Base-by-base conservation (phyloP, 169 alveolate species). In the Theileria parva region DNA sequence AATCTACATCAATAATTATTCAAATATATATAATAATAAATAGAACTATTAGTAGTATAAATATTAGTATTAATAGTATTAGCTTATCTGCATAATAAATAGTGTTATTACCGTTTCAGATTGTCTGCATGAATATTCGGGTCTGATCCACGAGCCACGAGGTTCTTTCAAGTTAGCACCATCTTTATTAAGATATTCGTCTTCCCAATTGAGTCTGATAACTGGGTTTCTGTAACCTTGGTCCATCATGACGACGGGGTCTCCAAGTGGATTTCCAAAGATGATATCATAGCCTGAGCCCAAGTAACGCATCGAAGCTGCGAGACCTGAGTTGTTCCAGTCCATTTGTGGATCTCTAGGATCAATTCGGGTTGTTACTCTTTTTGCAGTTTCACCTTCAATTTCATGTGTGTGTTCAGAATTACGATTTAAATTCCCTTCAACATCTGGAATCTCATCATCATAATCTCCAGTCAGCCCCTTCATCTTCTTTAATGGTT, bases 231-330 rank as follows among this genome's bases (percentile, higher is more conserved):
- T 86, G 63, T 87, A 88, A 15, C 96, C 96, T 13, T 94, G 96
- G 74, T 93, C 96, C 0, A 92, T 89, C 91, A 89, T 93, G 28
- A 90, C 60, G 8, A 67, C 68, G 11, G 95, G 95, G 67, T 93
- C 96, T 0, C 96, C 96, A 15, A 91, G 86, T 8, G 96, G 96
- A 70, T 93, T 93, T 0, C 96, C 96, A 78, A 80, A 83, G 28
- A 93, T 78, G 37, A 81, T 77, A 60, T 93, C 96, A 67, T 93
- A 93, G 13, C 96, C 96, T 15, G 87, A 78, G 8, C 96, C 96
- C 8, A 93, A 77, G 74, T 89, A 93, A 61, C 87, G 67, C 50
- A 83, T 32, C 66, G 89, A 74, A 17, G 86, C 89, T 1, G 89
- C 67, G 2, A 83, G 32, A n/a, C 89, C 89, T 8, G 89, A 59